These are phyloP conservation scores for Beta macrorhiza DNA, from an alignment of 179 eudicot species.

Conservation along the genomic window DNA sequence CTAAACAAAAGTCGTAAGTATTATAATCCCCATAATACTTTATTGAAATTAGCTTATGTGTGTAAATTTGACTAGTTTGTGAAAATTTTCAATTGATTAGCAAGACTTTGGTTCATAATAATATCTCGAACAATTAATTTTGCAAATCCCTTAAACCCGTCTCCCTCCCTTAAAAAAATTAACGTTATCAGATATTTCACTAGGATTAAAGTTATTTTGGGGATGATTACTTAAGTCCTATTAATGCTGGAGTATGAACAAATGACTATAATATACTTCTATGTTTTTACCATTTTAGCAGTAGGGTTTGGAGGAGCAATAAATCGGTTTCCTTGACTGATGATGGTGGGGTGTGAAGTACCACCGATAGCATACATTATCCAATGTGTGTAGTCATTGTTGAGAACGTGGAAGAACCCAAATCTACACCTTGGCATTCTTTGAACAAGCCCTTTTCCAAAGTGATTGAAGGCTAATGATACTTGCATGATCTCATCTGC, in stretches of 20 bases:
- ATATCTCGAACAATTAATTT: too few species aligned
- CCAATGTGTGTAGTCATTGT: slow-evolving; percentile 95
- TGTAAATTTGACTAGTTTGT: too few species aligned
- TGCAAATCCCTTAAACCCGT: too few species aligned
- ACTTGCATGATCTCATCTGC: slow-evolving; percentile 54
- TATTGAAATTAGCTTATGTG: too few species aligned
- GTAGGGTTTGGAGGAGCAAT: slow-evolving; percentile 51
- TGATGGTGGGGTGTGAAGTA: slow-evolving; percentile 62
- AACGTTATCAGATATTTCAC: too few species aligned
- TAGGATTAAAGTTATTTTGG: background rate
- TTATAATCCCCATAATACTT: too few species aligned
- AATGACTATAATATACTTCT: background rate
- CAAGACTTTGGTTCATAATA: too few species aligned
- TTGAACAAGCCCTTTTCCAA: slow-evolving; percentile 70
- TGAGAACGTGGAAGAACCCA: slow-evolving; percentile 71
- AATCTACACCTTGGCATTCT: slow-evolving; percentile 78
- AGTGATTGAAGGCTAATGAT: slow-evolving; percentile 70
- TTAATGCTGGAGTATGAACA: background rate
- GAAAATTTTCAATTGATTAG: too few species aligned
- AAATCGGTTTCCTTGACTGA: slow-evolving; percentile 80
- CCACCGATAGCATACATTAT: slow-evolving; percentile 86
- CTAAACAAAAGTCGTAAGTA: too few species aligned
- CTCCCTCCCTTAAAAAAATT: too few species aligned
- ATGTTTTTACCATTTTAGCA: slow-evolving; percentile 35
- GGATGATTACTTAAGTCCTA: background rate